These are phyloP conservation scores for Stereocaulon alpinum DNA, from an alignment of 495 filamentous ascomycete species.

Conservation along the genomic window DNA sequence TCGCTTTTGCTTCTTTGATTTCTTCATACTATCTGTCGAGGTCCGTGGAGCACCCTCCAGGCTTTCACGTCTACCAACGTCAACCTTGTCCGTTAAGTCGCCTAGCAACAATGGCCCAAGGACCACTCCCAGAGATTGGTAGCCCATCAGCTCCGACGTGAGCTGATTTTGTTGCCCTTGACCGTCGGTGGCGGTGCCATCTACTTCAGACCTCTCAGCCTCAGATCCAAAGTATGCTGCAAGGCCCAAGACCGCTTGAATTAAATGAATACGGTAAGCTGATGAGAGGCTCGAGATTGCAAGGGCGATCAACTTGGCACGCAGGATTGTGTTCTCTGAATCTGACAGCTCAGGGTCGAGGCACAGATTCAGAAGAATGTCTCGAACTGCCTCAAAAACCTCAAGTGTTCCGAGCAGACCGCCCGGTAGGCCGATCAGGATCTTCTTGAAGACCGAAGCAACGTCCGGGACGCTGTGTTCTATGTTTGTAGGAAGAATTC, in stretches of 20 bases:
- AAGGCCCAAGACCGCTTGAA: slow-evolving; percentile 57
- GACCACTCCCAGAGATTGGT: slow-evolving; percentile 50
- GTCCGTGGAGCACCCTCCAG: slow-evolving; percentile 27
- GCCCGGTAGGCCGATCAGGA: slow-evolving; percentile 59
- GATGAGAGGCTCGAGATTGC: slow-evolving; percentile 46
- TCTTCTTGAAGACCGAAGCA: slow-evolving; percentile 58
- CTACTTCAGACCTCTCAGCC: slow-evolving; percentile 30
- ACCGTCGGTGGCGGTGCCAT: slow-evolving; percentile 17
- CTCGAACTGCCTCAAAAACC: slow-evolving; percentile 55
- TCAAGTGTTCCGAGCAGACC: slow-evolving; percentile 61
- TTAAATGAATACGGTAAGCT: slow-evolving; percentile 48
- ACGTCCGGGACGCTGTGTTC: slow-evolving; percentile 48
- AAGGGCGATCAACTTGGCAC: slow-evolving; percentile 53
- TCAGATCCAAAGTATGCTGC: slow-evolving; percentile 44
- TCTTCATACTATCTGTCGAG: slow-evolving; percentile 30
- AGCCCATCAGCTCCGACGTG: slow-evolving; percentile 44
- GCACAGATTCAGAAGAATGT: slow-evolving; percentile 48
- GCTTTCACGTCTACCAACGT: slow-evolving; percentile 28
- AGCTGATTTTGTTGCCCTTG: slow-evolving; percentile 15
- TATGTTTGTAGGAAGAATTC: slow-evolving; percentile 18
- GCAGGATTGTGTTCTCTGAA: slow-evolving; percentile 42
- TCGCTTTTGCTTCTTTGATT: slow-evolving; percentile 22
- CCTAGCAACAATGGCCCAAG: slow-evolving; percentile 56
- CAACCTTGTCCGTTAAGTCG: slow-evolving; percentile 39
- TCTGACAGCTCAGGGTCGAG: slow-evolving; percentile 37